Evolutionary conservation across 331 rosid species (phyloP).

Genomic region (Saraca asoca): DNA sequence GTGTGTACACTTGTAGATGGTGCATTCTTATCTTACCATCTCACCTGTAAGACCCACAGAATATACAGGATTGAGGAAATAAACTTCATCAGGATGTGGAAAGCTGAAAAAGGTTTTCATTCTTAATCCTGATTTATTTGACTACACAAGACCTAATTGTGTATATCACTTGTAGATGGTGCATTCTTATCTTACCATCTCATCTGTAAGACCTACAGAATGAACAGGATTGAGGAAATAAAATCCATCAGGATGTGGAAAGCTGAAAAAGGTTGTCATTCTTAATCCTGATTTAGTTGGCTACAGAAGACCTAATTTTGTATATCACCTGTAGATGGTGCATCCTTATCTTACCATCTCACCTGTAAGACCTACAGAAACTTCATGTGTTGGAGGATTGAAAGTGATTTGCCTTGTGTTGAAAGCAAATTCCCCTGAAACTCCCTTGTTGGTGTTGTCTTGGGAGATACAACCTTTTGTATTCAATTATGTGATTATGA

Average conservation of each 20-base stretch:
- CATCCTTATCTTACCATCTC: too few species aligned
- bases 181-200: too few species aligned
- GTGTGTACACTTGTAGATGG: background rate
- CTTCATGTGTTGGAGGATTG: conserved; percentile 12
- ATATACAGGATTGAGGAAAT: too few species aligned
- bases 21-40: too few species aligned
- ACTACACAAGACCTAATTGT: too few species aligned
- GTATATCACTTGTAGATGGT: background rate
- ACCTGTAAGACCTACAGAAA: too few species aligned
- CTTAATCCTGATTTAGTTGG: too few species aligned
- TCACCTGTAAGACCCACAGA: too few species aligned
- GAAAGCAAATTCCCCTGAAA: conserved; percentile 25
- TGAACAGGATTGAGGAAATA: too few species aligned
- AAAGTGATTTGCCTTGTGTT: conserved; percentile 24
- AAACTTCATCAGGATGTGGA: background rate
- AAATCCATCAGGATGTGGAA: background rate
- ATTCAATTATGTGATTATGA: conserved; percentile 17
- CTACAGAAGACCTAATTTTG: too few species aligned
- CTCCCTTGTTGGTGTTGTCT: background rate
- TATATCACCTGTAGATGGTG: background rate
- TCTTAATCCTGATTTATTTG: too few species aligned
- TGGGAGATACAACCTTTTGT: background rate
- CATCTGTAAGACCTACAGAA: too few species aligned
- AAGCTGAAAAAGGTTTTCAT: background rate
- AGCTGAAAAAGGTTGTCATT: background rate